Percentiles rank a stretch among this genome's conserved stretches.
Evolutionary conservation across 768 basidiomycete species (phyloP).

Genomic region (Paxillus involutus): DNA sequence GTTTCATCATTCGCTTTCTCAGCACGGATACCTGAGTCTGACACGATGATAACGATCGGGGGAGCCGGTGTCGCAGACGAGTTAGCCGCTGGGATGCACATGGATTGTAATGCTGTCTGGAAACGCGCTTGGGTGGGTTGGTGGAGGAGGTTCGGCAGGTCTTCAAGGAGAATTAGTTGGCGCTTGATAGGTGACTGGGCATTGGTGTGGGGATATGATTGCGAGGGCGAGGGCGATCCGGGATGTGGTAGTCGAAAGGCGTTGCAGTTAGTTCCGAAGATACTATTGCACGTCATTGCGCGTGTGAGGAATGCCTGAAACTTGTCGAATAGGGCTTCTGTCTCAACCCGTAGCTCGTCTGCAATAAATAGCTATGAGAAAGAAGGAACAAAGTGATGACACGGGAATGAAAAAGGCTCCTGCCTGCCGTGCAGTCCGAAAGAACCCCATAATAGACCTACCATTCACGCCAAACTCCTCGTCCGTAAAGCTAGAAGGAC

Average conservation of each 20-base stretch:
- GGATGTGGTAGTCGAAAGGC: constrained; percentile 7
- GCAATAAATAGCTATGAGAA: not conserved
- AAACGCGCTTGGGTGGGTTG: constrained; percentile 65
- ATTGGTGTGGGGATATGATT: constrained; percentile 2
- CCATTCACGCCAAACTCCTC: constrained; percentile 12
- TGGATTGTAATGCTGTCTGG: constrained; percentile 62
- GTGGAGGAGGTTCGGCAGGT: constrained; percentile 89
- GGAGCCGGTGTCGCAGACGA: constrained; percentile 26
- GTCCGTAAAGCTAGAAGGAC: constrained; percentile 20
- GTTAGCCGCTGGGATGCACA: constrained; percentile 38
- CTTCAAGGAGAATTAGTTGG: constrained; percentile 79
- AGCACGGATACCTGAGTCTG: constrained; percentile 78
- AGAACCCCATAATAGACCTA: not conserved
- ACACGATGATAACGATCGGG: constrained; percentile 82
- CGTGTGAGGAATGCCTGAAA: constrained; percentile 76
- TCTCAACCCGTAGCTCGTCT: constrained; percentile 13
- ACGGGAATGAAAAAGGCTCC: not conserved
- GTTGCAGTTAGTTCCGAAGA: constrained; percentile 37
- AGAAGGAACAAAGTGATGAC: not conserved
- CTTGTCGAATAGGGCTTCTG: constrained; percentile 52
- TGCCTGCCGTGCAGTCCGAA: not conserved
- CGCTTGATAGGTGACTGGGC: constrained; percentile 28
- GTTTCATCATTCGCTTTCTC: constrained; percentile 51
- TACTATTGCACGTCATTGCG: constrained; percentile 56
- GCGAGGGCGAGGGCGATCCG: not conserved